A percentile compares a stretch with the other conserved stretches of the same genome.
These are phyloP conservation scores for Candida albicans DNA, from an alignment of 1,139 yeast species.

Conservation along the genomic window DNA sequence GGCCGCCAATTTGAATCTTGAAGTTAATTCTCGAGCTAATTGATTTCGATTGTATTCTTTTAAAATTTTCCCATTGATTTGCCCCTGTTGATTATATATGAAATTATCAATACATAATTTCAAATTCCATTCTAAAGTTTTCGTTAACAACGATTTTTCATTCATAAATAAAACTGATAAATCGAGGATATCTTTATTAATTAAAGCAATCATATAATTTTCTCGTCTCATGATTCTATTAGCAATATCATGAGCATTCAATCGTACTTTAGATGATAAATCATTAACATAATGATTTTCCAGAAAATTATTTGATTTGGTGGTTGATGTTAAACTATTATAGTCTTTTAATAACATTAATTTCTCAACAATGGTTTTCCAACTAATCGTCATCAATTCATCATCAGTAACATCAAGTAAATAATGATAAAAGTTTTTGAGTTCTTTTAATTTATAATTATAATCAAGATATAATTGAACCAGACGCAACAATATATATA, in stretches of 20 bases:
- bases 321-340: constrained; percentile 59
- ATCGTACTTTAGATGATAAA: constrained; percentile 65
- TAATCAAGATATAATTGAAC: constrained; percentile 59
- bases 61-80: constrained; percentile 69
- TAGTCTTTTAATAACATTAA: constrained; percentile 74
- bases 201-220: constrained; percentile 85
- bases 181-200: constrained; percentile 75
- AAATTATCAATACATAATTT: constrained; percentile 85
- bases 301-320: constrained; percentile 6
- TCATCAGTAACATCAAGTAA: constrained; percentile 69
- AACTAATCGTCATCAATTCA: constrained; percentile 88
- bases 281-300: constrained; percentile 42
- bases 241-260: constrained; percentile 93
- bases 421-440: constrained; percentile 63
- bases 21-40: constrained; percentile 66
- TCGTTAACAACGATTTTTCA: constrained; percentile 57
- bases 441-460: constrained; percentile 56
- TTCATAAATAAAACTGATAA: constrained; percentile 40
- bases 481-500: constrained; percentile 55
- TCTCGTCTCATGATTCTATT: constrained; percentile 95
- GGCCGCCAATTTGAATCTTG: constrained; percentile 86
- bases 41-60: constrained; percentile 70
- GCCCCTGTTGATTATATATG: constrained; percentile 82
- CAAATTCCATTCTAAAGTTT: constrained; percentile 91
- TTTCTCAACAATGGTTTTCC: constrained; percentile 86